phyloP scores from a whole-genome alignment of 768 basidiomycete genomes.

The Lactifluus hygrophoroides region DNA sequence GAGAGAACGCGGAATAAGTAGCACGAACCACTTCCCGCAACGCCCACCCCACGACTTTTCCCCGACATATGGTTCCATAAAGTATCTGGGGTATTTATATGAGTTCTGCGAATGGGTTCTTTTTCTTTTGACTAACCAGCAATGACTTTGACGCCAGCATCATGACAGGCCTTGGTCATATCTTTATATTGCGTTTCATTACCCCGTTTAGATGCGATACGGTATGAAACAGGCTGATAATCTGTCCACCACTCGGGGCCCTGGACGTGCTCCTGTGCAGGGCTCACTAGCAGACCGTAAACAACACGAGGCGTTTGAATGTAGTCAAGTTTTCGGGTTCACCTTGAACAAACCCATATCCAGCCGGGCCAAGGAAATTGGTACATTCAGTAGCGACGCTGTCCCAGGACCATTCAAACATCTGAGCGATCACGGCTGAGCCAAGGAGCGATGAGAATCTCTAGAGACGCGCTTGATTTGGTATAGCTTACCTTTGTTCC shows the following conservation, averaged over 20 bases:
- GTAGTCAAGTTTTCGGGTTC: background rate
- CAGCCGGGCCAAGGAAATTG: constrained; percentile 53
- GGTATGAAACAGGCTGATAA: constrained; percentile 63
- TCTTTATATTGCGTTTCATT: constrained; percentile 40
- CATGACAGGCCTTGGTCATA: constrained; percentile 34
- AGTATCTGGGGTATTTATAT: constrained; percentile 31
- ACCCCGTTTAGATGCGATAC: constrained; percentile 55
- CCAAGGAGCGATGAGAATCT: background rate
- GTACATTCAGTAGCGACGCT: constrained; percentile 56
- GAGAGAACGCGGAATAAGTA: too few relatives aligned
- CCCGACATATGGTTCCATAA: constrained; percentile 64
- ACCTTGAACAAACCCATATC: constrained; percentile 62
- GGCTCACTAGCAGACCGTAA: constrained; percentile 30
- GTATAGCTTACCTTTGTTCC: background rate
- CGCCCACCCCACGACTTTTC: constrained; percentile 31
- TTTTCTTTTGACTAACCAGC: constrained; percentile 24
- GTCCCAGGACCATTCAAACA: constrained; percentile 57
- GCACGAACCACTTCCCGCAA: constrained; percentile 12
- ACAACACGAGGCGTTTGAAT: background rate
- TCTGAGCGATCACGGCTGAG: constrained; percentile 49
- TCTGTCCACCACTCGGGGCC: constrained; percentile 69
- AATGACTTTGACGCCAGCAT: constrained; percentile 34
- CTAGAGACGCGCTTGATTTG: too few relatives aligned
- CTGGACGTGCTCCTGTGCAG: constrained; percentile 48
- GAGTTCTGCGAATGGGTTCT: constrained; percentile 22